Percentiles rank a stretch among this genome's conserved stretches.
Conservation (phyloP, 139 green algal species). For the Tetraselmis chui region DNA sequence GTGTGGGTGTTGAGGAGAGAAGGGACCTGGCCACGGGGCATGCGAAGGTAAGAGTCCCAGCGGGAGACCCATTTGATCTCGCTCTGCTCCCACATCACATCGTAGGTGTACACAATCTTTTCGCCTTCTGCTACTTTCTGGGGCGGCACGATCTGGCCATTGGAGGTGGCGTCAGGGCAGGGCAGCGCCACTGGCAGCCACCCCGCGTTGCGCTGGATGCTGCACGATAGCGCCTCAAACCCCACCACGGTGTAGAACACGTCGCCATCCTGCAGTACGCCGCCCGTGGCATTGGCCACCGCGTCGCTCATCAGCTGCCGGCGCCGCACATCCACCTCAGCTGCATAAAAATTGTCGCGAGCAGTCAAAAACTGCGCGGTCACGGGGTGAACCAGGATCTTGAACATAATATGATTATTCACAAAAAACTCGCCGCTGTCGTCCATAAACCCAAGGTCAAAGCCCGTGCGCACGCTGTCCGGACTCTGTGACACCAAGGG, state of each 20-base stretch:
- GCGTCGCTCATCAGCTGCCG: background rate
- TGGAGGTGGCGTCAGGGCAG: conserved; percentile 47
- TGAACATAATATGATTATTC: conserved; percentile 95
- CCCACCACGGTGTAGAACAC: conserved; percentile 71
- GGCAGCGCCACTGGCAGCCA: conserved; percentile 48
- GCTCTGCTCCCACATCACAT: conserved; percentile 83
- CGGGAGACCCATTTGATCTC: conserved; percentile 80
- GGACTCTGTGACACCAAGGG: background rate
- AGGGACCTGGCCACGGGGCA: conserved; percentile 62
- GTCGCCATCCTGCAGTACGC: background rate
- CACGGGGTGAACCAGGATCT: conserved; percentile 80
- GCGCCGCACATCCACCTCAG: conserved; percentile 37
- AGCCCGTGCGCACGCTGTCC: conserved; percentile 64
- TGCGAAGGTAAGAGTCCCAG: conserved; percentile 94
- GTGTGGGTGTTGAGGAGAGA: too few relatives aligned
- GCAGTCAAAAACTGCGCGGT: conserved; percentile 61
- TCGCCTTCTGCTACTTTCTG: background rate
- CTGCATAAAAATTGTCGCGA: conserved; percentile 16
- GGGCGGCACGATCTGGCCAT: conserved; percentile 32
- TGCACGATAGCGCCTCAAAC: conserved; percentile 87
- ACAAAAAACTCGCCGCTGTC: conserved; percentile 65
- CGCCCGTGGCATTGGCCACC: background rate
- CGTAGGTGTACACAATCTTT: conserved; percentile 70
- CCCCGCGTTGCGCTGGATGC: conserved; percentile 54
- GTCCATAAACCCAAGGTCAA: conserved; percentile 70